phyloP scores from a whole-genome alignment of 2,329 filamentous ascomycete species.

The Pseudonectria foliicola region DNA sequence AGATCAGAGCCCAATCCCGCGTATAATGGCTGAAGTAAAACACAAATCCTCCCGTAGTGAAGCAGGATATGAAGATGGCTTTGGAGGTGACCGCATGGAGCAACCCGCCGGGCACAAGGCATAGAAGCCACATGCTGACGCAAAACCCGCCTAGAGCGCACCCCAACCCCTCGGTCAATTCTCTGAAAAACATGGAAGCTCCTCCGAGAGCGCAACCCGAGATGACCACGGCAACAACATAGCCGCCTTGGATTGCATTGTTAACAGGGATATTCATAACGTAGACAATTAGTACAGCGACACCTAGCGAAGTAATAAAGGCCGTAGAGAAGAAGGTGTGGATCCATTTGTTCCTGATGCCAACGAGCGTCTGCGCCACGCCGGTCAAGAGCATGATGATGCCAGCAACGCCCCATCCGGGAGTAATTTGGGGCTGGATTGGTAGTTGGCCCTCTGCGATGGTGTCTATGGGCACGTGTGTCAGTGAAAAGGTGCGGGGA shows the following conservation, averaged over 20 bases:
- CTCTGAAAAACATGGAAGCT: constrained; percentile 69
- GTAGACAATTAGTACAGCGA: constrained; percentile 79
- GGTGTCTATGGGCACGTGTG: constrained; percentile 28
- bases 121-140: constrained; percentile 84
- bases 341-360: constrained; percentile 74
- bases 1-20: constrained; percentile 69
- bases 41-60: constrained; percentile 62
- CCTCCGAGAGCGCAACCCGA: constrained; percentile 70
- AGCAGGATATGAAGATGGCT: constrained; percentile 66
- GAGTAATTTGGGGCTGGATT: constrained; percentile 66
- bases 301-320: constrained; percentile 64
- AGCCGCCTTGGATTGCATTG: constrained; percentile 74
- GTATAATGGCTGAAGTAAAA: constrained; percentile 75
- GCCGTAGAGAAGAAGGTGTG: constrained; percentile 76
- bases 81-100: constrained; percentile 56
- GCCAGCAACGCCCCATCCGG: constrained; percentile 73
- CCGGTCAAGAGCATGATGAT: constrained; percentile 69
- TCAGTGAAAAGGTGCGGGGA: constrained; percentile 1
- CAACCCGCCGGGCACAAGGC: constrained; percentile 68
- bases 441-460: constrained; percentile 55
- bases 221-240: constrained; percentile 69
- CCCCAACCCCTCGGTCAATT: constrained; percentile 73
- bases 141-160: constrained; percentile 84
- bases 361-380: constrained; percentile 63
- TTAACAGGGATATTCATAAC: constrained; percentile 75